Base-by-base conservation (phyloP, 805 yeast genomes). In the Saccharomycopsis sp. region DNA sequence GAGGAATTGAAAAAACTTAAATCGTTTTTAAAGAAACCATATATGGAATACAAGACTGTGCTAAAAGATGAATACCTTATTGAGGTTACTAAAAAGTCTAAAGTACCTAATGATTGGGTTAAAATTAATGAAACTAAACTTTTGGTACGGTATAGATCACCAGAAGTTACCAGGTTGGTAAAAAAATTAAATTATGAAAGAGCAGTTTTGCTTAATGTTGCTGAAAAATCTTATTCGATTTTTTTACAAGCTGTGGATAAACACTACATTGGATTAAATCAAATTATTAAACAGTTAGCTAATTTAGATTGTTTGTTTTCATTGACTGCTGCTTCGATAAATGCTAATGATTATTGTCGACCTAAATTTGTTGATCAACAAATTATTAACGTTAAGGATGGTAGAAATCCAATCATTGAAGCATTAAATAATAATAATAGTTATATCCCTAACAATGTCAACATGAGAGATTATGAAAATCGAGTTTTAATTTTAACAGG, bases 21-120 rank as follows among this genome's bases (percentile, higher is more conserved):
- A 40, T 56, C 48, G 1, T 39, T 68, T 0, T 59, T 85, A 23
- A 72, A 71, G 23, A 65, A 85, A 23, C 84, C 89, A 0, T 66
- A 72, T 32, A 57, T 83, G 43, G 64, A 70, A 17, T 87, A 67
- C 54, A 65, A 68, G 22, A 71, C 79, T 11, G 77, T 74, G 44
- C 70, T 74, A 41, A 80, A 77, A 42, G 84, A 81, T 17, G 81
- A 86, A 2, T 84, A 81, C 56, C 64, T 89, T 39, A 71, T 93
- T 19, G 96, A 89, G 55, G 79, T 90, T 0, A 65, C 86, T 36
- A 43, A 33, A 21, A 19, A 32, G 17, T n/a, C 21, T 4, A 60
- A 64, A 1, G 61, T 89, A 1, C 97, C 97, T 0, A 54, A 65
- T 2, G 77, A 75, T 41, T 90, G 96, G 96, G 63, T 81, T 9